A percentile compares a stretch with the other conserved stretches of the same genome.
Evolutionary conservation across 2,329 filamentous ascomycete species (phyloP).

Genomic region (Elsinoe fawcettii): DNA sequence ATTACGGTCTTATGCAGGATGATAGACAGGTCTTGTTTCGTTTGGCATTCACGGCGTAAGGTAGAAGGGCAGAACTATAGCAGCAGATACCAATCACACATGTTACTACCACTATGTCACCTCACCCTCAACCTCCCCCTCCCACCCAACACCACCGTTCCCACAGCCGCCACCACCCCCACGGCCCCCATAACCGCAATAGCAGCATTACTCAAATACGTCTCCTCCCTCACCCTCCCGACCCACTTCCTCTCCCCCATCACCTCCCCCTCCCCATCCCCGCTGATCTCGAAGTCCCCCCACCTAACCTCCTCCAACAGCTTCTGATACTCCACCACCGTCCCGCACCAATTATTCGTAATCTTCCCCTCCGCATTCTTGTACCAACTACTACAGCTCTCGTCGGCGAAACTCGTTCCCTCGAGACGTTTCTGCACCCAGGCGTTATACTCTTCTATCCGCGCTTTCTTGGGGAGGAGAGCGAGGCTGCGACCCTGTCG

Average conservation of each 20-base stretch:
- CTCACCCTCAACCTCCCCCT: constrained; percentile 15
- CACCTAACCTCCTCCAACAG: constrained; percentile 36
- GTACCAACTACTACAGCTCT: constrained; percentile 50
- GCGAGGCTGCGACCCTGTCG: constrained; percentile 34
- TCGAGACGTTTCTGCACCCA: constrained; percentile 39
- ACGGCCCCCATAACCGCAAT: constrained; percentile 32
- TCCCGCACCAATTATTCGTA: constrained; percentile 50
- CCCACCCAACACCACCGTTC: constrained; percentile 30
- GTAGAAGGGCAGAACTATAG: too few species aligned
- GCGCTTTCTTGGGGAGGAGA: constrained; percentile 37
- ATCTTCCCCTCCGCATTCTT: constrained; percentile 48
- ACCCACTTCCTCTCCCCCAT: constrained; percentile 32
- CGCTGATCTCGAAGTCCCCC: constrained; percentile 38
- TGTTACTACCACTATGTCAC: too few species aligned
- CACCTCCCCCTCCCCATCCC: constrained; percentile 36
- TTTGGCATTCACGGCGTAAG: neutral
- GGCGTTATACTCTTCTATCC: constrained; percentile 40
- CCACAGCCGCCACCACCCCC: constrained; percentile 31
- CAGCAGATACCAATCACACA: too few species aligned
- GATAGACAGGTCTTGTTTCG: neutral
- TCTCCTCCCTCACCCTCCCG: constrained; percentile 41
- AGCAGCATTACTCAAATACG: constrained; percentile 32
- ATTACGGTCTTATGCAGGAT: neutral
- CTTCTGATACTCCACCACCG: constrained; percentile 50
- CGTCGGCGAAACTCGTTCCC: constrained; percentile 45